Percentiles rank a stretch among this genome's conserved stretches.
Evolutionary conservation across 345 rosid genomes (phyloP).

Genomic region (Eucalyptus rudis): DNA sequence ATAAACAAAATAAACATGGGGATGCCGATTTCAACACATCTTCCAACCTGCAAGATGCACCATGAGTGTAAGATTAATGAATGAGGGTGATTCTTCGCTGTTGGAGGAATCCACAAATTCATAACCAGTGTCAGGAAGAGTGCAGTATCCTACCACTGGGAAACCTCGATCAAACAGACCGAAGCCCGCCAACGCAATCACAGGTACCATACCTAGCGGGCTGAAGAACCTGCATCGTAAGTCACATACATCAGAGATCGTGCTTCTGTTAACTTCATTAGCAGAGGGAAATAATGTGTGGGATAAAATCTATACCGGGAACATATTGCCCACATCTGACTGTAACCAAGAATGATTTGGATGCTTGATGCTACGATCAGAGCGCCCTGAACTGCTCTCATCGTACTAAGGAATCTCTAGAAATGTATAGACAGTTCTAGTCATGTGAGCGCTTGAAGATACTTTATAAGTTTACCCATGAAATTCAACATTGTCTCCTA

Average conservation of each 20-base stretch:
- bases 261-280: not conserved
- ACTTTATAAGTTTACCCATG: not conserved
- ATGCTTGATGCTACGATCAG: constrained; percentile 89
- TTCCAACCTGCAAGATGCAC: constrained; percentile 44
- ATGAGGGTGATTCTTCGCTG: not conserved
- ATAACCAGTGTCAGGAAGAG: not conserved
- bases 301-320: constrained; percentile 43
- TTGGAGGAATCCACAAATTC: not conserved
- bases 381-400: constrained; percentile 99
- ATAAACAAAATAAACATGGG: constrained; percentile 87
- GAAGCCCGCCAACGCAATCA: constrained; percentile 79
- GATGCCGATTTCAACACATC: constrained; percentile 81
- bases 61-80: not conserved
- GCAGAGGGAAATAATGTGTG: not conserved
- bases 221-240: constrained; percentile 72
- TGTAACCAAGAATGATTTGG: constrained; percentile 88
- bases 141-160: constrained; percentile 56
- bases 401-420: constrained; percentile 81
- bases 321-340: constrained; percentile 94
- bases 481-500: not conserved
- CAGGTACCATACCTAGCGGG: constrained; percentile 98
- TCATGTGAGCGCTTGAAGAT: not conserved
- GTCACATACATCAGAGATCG: not conserved
- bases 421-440: not conserved
- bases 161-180: constrained; percentile 97